Evolutionary conservation across 768 basidiomycete genomes (phyloP).

Genomic region (Rhizopogon salebrosus): DNA sequence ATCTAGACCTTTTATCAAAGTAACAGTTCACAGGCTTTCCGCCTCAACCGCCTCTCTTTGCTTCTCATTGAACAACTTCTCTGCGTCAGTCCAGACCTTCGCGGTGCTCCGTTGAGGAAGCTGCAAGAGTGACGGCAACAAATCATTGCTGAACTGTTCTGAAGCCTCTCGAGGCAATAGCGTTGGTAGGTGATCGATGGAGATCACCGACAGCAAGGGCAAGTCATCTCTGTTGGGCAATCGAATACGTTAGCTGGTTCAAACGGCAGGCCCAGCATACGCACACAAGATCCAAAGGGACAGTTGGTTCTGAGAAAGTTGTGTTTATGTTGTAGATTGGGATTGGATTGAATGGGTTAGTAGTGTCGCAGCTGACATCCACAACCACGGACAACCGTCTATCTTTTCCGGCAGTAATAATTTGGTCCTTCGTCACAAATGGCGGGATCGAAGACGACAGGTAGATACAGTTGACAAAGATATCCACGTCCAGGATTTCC

Average conservation of each 20-base stretch:
- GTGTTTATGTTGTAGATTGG: conserved; percentile 94
- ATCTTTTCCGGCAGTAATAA: conserved; percentile 61
- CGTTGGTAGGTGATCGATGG: conserved; percentile 96
- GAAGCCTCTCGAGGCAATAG: conserved; percentile 93
- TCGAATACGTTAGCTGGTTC: neutral
- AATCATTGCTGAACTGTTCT: conserved; percentile 88
- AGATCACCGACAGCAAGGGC: conserved; percentile 77
- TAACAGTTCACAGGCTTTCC: neutral
- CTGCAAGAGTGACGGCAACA: conserved; percentile 78
- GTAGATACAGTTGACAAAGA: conserved; percentile 99
- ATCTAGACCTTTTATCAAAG: neutral
- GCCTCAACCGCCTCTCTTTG: conserved; percentile 43
- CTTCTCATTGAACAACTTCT: conserved; percentile 74
- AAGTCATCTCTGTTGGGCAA: conserved; percentile 43
- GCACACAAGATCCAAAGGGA: conserved; percentile 77
- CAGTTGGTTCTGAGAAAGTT: conserved; percentile 88
- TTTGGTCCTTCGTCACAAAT: conserved; percentile 72
- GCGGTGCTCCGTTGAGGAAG: conserved; percentile 63
- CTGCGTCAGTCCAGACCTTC: conserved; percentile 85
- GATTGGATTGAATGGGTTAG: conserved; percentile 96
- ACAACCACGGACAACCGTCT: conserved; percentile 80
- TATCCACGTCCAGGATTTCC: conserved; percentile 93
- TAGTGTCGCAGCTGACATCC: conserved; percentile 98
- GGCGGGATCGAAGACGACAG: conserved; percentile 78
- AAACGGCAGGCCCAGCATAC: conserved; percentile 20